Evolutionary conservation across 768 basidiomycete species (phyloP), one percentile per base, ranked within the genome.

Genomic region (Panaeolus papilionaceus): DNA sequence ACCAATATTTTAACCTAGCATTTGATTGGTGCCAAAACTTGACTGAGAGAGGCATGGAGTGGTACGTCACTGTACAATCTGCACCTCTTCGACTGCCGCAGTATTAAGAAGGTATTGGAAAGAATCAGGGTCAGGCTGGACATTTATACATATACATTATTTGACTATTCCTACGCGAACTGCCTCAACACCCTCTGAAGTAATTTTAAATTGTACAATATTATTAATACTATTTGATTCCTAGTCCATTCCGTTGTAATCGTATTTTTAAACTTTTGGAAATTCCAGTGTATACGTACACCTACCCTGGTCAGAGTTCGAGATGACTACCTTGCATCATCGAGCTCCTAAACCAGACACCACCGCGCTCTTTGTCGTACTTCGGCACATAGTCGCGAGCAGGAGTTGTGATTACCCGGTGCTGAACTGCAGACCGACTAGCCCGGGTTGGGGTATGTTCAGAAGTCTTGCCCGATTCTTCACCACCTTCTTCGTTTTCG

Each of bases 281-380:
- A 33, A 33, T 33, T 33, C 28, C 28, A 33, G 2, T n/a, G n/a
- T n/a, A n/a, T 33, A 33, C 4, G 28, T 33, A 33, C 28, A 4
- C 28, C 28, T 33, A 33, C 28, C 28, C 40, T 42, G 20, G 12
- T 67, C 44, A 73, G n/a, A 71, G 63, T n/a, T 71, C 70, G 2
- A 73, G 67, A 45, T 71, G 70, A 61, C 72, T 73, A 2, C 72
- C 72, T 18, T 71, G 70, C 40, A 70, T 73, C 70, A 73, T 73
- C 18, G 72, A 73, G 11, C 70, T 71, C 12, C 70, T 61, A 61
- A 71, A 73, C 72, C 72, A 73, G 8, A 73, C 58, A 0, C 72
- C 72, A 37, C 20, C 62, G 1, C 72, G 68, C 4, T 70, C 66
- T 39, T 71, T 38, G 61, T 73, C 72, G 10, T 70, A 69, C 37